phyloP scores from a whole-genome alignment of 495 filamentous ascomycete genomes.

The Hyphodiscus hymeniophilus region DNA sequence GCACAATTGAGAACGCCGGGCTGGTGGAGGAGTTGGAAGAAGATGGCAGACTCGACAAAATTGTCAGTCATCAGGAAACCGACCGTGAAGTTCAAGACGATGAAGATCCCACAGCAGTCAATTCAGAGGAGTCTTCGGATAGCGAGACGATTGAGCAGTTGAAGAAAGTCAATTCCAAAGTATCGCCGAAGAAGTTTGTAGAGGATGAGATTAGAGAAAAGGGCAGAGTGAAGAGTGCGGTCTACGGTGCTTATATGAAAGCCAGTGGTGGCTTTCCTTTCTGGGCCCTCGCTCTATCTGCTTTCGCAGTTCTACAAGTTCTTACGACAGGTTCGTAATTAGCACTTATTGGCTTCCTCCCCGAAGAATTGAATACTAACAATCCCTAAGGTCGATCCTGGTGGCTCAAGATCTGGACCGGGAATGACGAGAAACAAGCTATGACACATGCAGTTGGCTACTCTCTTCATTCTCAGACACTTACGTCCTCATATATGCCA shows the following conservation, averaged over 20 bases:
- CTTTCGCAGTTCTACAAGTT: slow-evolving; percentile 43
- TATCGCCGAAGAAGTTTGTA: slow-evolving; percentile 53
- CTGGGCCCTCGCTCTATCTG: slow-evolving; percentile 47
- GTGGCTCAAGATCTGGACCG: slow-evolving; percentile 68
- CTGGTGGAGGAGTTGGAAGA: slow-evolving; percentile 40
- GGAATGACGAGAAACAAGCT: slow-evolving; percentile 25
- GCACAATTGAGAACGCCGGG: slow-evolving; percentile 53
- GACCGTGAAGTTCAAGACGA: slow-evolving; percentile 36
- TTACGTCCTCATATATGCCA: slow-evolving; percentile 22
- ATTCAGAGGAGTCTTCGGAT: slow-evolving; percentile 30
- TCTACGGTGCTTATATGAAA: slow-evolving; percentile 59
- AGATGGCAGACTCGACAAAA: slow-evolving; percentile 45
- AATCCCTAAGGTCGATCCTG: slow-evolving; percentile 39
- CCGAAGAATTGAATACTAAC: slow-evolving; percentile 1
- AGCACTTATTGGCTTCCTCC: background rate
- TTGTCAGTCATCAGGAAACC: slow-evolving; percentile 48
- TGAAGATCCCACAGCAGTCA: slow-evolving; percentile 36
- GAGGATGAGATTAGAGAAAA: slow-evolving; percentile 63
- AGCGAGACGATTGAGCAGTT: slow-evolving; percentile 24
- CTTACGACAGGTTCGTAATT: slow-evolving; percentile 38
- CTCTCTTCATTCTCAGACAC: slow-evolving; percentile 32
- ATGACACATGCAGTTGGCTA: slow-evolving; percentile 14
- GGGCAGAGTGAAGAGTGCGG: slow-evolving; percentile 50
- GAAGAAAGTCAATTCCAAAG: slow-evolving; percentile 31
- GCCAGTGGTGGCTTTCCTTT: slow-evolving; percentile 56